Base-by-base conservation (phyloP, 2,329 filamentous ascomycete genomes). In the Penicillium griseofulvum region DNA sequence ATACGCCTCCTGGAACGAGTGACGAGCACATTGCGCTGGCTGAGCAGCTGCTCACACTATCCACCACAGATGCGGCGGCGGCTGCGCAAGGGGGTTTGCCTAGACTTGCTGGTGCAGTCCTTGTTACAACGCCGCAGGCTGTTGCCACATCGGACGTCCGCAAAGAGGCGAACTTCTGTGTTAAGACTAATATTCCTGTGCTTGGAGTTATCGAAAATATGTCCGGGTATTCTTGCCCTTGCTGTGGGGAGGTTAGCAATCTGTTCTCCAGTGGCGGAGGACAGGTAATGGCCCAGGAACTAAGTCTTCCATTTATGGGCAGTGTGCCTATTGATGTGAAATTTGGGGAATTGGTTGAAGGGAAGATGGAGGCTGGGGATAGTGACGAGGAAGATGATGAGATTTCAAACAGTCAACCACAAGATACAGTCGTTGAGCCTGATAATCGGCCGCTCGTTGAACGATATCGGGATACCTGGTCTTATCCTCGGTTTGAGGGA, bases 161-260 rank as follows among this genome's bases (percentile, higher is more conserved):
- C 68, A 97, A 96, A 71, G 92, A 96, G 74, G 82, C 96, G 60
- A 96, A 96, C 72, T 96, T 97, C 70, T 97, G 92, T 75, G 80
- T 80, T 49, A 96, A 96, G 77, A 93, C 90, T 1, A 83, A 84
- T 29, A 87, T 96, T 46, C 80, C 82, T 2, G 85, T 95, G 34
- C 79, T 97, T 11, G 94, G 94, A 0, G 92, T 99, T 1, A 83
- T 99, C 43, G 94, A 99, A 77, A 99, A 99, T 71, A 97, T 99
- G 94, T 74, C 74, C 1, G 77, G 77, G 0, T 80, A 78, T 68
- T 72, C 77, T 48, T 79, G 77, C 64, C 84, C 84, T 14, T 86
- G 84, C 57, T 87, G 84, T 68, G 81, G 81, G 48, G 91, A 97
- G 71, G 95, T 93, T 74, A 96, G 90, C 49, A 90, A 97, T 74